Evolutionary conservation across 2,329 filamentous ascomycete species (phyloP), one percentile per base, ranked within the genome.

Genomic region (Penicillium italicum): DNA sequence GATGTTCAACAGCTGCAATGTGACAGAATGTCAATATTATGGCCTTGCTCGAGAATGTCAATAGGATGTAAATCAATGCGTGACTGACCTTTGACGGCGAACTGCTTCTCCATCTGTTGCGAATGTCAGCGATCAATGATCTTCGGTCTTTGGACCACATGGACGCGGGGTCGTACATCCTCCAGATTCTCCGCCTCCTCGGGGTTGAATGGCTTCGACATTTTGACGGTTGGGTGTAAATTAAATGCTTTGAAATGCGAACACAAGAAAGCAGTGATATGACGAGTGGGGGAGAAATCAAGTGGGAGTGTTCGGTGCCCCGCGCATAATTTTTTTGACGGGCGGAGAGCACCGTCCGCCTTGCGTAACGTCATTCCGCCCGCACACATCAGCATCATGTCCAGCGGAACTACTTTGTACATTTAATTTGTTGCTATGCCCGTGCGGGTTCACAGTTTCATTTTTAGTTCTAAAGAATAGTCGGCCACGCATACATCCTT

Each of bases 61-160:
- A n/a, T 26, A 3, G 16, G 14, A 49, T 12, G 9, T 33, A 38
- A 33, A 52, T 31, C 26, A 20, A 45, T 30, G 38, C 16, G 46
- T 33, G 45, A 57, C 66, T 43, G 69, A 91, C 89, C 89, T 81
- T 97, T 97, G 68, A 99, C 94, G 30, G 94, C 94, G 70, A 99
- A 99, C 76, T 97, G 94, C 82, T 97, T 96, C 83, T 99, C 94
- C 73, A 99, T 97, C 90, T 96, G 63, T 40, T 46, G 9, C 7
- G 31, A 52, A 53, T 30, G 60, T 71, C 51, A 75, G 70, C 58
- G 40, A 57, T 49, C 37, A 28, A n/a, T 36, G 22, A 24, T 36
- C 14, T 44, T 30, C 22, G n/a, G 34, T 43, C 10, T 34, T 31
- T 28, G n/a, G 26, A 24, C 11, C 6, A 22, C 10, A 11, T 36